Evolutionary conservation across 352 stramenopile genomes (phyloP).

Genomic region (Blastocystis sp.): DNA sequence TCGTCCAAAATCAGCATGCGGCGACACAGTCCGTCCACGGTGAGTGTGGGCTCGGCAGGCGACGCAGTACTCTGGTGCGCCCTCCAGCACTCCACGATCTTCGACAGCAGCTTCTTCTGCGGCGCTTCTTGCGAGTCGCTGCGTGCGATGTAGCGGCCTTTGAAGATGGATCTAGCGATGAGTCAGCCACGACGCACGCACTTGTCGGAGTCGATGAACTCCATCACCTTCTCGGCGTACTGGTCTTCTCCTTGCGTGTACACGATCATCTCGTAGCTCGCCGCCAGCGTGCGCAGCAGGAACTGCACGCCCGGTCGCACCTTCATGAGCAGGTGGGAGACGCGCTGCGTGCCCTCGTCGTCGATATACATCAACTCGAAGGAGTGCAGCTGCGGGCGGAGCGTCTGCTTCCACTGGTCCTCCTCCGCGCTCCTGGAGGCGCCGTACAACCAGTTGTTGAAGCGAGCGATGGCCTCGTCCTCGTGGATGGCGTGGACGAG

Average conservation of each 20-base stretch:
- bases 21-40: neutral
- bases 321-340: conserved; percentile 60
- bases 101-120: conserved; percentile 63
- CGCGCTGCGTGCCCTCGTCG: conserved; percentile 18
- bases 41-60: neutral
- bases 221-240: conserved; percentile 59
- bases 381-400: conserved; percentile 19
- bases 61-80: neutral
- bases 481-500: conserved; percentile 63
- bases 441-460: conserved; percentile 29
- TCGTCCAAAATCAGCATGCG: conserved; percentile 63
- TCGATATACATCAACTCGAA: conserved; percentile 68
- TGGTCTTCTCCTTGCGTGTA: conserved; percentile 63
- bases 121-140: conserved; percentile 18
- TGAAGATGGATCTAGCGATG: conserved; percentile 14
- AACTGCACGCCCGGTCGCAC: conserved; percentile 13
- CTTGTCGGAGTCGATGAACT: conserved; percentile 42
- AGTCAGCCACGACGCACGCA: neutral
- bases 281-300: conserved; percentile 26
- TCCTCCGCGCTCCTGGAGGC: neutral
- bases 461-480: conserved; percentile 34
- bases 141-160: conserved; percentile 47
- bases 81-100: conserved; percentile 69
- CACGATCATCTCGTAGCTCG: conserved; percentile 58
- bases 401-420: conserved; percentile 17